Base-by-base conservation (phyloP, 2,329 filamentous ascomycete genomes). In the Cordyceps fumosorosea region DNA sequence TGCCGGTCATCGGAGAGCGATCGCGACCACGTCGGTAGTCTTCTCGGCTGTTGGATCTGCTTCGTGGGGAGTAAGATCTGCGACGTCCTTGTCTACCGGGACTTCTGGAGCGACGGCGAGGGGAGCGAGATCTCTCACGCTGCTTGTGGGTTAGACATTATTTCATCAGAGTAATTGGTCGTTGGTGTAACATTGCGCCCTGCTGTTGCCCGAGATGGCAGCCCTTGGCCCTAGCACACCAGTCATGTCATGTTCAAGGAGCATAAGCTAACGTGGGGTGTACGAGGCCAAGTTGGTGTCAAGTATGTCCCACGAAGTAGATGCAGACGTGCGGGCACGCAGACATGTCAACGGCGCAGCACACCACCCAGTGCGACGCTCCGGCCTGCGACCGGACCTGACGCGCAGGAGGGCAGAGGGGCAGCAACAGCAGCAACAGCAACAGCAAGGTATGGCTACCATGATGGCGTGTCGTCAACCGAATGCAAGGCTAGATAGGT, bases 1-100 rank as follows among this genome's bases (percentile, higher is more conserved):
- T 82, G 74, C 82, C 87, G 80, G 88, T 89, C 88, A 96, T 93
- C 79, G 91, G 92, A 77, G 89, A 95, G 75, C 90, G 89, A 76
- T 83, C 89, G 84, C 74, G 87, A 72, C 80, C 83, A 76, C 88
- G 86, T 73, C 89, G 88, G 74, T 89, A 89, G 69, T 91, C 88
- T 80, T 89, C 88, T 76, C 86, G 84, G 76, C 89, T 92, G 64
- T 73, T 74, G 75, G 89, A 93, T 75, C 89, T 88, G 79, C 87
- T 90, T 71, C 89, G 87, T 66, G 89, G 88, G 64, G 89, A 91
- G 74, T 89, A 92, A 58, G 89, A 93, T 69, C 89, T 87, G 72
- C 89, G 89, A 72, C 83, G 85, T 72, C 84, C 78, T 65, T 82
- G 80, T 66, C 83, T 87, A 73, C 86, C 85, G 69, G 89, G 90